Percentiles rank a stretch among this genome's conserved stretches.
Evolutionary conservation across 192 early-diverging fungal genomes (phyloP).

Genomic region (Anaeromyces robustus): DNA sequence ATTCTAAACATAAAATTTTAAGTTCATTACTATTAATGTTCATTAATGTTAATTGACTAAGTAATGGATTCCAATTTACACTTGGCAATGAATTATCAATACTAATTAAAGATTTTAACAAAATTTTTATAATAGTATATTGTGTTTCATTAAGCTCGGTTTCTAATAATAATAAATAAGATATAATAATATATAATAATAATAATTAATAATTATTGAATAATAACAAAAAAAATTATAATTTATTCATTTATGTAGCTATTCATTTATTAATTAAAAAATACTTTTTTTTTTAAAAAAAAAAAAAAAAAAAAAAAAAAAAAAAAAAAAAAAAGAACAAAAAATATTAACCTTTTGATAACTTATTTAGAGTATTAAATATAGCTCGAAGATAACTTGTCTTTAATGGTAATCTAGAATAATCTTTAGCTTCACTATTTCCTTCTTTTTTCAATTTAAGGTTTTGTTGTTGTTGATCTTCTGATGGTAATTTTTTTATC

Average conservation of each 20-base stretch:
- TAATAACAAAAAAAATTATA: too few species aligned
- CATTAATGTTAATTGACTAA: not conserved
- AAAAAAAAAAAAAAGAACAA: too few species aligned
- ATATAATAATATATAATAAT: not conserved
- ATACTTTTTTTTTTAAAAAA: too few species aligned
- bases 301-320: too few species aligned
- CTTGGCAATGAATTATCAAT: not conserved
- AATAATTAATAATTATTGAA: not conserved
- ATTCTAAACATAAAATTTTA: not conserved
- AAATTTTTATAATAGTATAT: not conserved
- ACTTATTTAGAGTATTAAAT: not conserved
- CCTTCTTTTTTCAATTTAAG: not conserved
- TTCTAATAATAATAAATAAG: not conserved
- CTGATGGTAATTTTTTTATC: not conserved
- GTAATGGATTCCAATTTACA: not conserved
- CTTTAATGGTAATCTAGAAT: not conserved
- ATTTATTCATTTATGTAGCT: too few species aligned
- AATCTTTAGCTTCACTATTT: not conserved
- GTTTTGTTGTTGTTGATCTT: not conserved
- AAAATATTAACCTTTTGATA: not conserved
- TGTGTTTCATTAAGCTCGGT: not conserved
- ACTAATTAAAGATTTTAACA: not conserved
- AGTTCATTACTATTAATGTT: not conserved
- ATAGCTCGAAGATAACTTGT: not conserved
- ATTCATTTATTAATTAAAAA: too few species aligned